Conservation (phyloP, 768 basidiomycete species). For the Tubosaeta brunneosetosa region DNA sequence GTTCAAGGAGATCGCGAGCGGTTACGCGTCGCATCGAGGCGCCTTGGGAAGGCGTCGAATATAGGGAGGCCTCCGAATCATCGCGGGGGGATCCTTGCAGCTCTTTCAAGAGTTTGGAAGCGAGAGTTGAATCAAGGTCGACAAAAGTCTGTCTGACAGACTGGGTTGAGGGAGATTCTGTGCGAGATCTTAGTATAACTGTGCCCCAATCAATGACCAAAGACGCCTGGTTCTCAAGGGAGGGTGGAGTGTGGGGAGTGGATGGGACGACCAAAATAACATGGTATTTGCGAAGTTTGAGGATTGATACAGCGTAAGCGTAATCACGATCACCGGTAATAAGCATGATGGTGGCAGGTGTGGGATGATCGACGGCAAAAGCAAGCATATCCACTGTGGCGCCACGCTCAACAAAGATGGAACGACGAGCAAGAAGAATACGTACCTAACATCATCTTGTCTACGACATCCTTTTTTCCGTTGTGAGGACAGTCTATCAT, state of each 20-base stretch:
- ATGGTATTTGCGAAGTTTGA: slow-evolving; percentile 50
- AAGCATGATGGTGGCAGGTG: slow-evolving; percentile 52
- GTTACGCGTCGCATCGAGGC: slow-evolving; percentile 14
- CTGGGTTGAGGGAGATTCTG: slow-evolving; percentile 16
- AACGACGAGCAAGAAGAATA: neutral
- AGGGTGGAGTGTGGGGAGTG: slow-evolving; percentile 34
- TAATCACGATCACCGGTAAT: slow-evolving; percentile 68
- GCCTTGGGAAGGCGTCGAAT: neutral
- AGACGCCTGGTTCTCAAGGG: slow-evolving; percentile 53
- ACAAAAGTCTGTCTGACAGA: slow-evolving; percentile 23
- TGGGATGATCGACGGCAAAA: slow-evolving; percentile 57
- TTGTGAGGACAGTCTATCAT: slow-evolving; percentile 34
- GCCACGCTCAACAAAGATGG: slow-evolving; percentile 1
- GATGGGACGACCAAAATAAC: slow-evolving; percentile 48
- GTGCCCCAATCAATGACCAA: slow-evolving; percentile 47
- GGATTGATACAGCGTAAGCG: slow-evolving; percentile 54
- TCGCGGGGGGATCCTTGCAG: slow-evolving; percentile 13
- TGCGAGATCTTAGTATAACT: slow-evolving; percentile 33
- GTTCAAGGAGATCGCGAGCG: slow-evolving; percentile 24
- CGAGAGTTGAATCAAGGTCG: slow-evolving; percentile 23
- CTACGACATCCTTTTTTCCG: slow-evolving; percentile 36
- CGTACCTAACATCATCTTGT: slow-evolving; percentile 46
- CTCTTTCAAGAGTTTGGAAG: slow-evolving; percentile 20
- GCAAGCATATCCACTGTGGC: slow-evolving; percentile 60
- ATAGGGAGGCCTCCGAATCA: slow-evolving; percentile 9